Evolutionary conservation across 768 basidiomycete genomes (phyloP), one percentile per base, ranked within the genome.

Genomic region (Leccinellum albellum): DNA sequence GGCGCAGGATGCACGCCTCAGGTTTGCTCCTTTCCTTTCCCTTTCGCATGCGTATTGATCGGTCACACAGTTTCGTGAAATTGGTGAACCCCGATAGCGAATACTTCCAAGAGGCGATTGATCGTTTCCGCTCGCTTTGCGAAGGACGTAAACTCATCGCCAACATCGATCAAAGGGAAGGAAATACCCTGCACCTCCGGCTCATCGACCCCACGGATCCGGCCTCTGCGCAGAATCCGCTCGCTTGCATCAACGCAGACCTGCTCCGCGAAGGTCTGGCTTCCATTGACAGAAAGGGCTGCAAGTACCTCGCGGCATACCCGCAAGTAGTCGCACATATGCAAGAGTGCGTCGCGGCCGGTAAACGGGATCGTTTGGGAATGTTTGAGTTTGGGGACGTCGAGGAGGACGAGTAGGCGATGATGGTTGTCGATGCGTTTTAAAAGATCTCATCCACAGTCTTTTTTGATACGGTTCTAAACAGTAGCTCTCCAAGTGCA

Each of bases 91-190:
- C 84, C 9, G 85, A 88, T 9, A 94, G 87, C 70, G 97, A 99
- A 58, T 97, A 98, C 73, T 84, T 88, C 50, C 67, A 75, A 1
- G 96, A 98, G 56, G 89, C 95, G 4, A 69, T 94, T 49, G 88
- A 91, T 50, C 86, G 91, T 50, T 98, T 98, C 86, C 84, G 87
- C 24, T 72, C 80, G 15, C 77, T 94, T 20, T 91, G 89, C 62
- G 94, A 94, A 73, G 93, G 92, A n/a, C 88, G 94, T 53, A 94
- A 94, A 67, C 80, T 98, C n/a, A 78, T 98, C 50, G 97, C 94
- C n/a, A 98, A 95, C 74, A 78, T 94, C 56, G 97, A 99, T 71
- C 82, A 88, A 66, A 86, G 79, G 66, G 96, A 97, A 66, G 88
- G 89, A 24, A 63, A 79, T 21, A 66, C 87, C 1, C 77, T 95